Conservation (phyloP, 352 stramenopile genomes). For the Peronosclerospora sorghi region DNA sequence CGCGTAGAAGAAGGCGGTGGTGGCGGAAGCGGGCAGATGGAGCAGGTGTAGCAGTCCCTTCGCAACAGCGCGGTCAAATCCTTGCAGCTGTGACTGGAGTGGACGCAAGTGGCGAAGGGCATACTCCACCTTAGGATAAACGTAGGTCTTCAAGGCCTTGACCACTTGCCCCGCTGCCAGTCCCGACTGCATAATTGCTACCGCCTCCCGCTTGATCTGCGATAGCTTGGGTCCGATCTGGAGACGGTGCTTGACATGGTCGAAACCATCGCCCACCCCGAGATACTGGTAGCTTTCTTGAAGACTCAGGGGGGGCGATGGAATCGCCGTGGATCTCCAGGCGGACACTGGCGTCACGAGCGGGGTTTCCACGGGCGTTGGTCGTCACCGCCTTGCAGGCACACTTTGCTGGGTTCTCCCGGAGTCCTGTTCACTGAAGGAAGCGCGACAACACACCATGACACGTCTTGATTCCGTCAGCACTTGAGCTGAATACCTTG, state of each 20-base stretch:
- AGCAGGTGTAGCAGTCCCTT: conserved; percentile 2
- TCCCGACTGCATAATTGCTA: conserved; percentile 1
- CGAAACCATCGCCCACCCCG: conserved; percentile 5
- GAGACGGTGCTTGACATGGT: conserved; percentile 2
- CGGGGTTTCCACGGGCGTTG: conserved; percentile 5
- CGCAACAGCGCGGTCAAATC: not conserved
- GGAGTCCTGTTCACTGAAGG: not conserved
- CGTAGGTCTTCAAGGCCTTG: conserved; percentile 11
- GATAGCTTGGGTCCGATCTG: not conserved
- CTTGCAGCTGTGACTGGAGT: conserved; percentile 1
- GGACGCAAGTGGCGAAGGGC: not conserved
- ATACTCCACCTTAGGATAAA: conserved; percentile 7
- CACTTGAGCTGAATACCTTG: conserved; percentile 1
- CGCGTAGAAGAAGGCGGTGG: conserved; percentile 8
- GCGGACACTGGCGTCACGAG: conserved; percentile 1
- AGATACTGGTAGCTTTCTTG: conserved; percentile 1
- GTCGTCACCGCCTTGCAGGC: not conserved
- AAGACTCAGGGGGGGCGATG: not conserved
- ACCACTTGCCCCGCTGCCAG: conserved; percentile 6
- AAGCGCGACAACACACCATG: conserved; percentile 3
- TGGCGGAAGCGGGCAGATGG: not conserved
- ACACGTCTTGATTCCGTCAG: not conserved
- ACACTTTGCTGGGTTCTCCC: conserved; percentile 7
- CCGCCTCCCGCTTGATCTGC: conserved; percentile 1
- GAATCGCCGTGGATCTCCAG: not conserved